Evolutionary conservation across 805 yeast genomes (phyloP).

Genomic region (Blastobotrys mokoenaii): DNA sequence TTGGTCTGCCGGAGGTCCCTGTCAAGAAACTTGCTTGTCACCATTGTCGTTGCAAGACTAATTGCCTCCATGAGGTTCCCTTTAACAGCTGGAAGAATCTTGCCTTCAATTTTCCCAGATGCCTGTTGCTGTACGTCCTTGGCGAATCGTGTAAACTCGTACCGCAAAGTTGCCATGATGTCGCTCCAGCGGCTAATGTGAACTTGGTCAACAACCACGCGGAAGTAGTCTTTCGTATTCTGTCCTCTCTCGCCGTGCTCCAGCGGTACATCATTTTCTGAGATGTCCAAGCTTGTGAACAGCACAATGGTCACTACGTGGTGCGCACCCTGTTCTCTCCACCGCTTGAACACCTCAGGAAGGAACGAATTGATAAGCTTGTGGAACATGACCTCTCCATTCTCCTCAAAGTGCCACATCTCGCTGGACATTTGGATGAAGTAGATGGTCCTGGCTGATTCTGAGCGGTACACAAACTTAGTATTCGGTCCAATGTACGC

Average conservation of each 20-base stretch:
- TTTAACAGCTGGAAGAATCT: constrained; percentile 76
- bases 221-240: constrained; percentile 67
- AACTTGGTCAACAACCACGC: constrained; percentile 94
- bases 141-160: constrained; percentile 77
- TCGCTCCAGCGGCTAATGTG: constrained; percentile 83
- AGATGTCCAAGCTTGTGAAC: constrained; percentile 69
- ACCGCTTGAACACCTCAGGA: constrained; percentile 78
- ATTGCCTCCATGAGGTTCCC: constrained; percentile 86
- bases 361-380: constrained; percentile 85
- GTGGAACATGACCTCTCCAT: constrained; percentile 90
- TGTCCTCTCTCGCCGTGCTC: constrained; percentile 65
- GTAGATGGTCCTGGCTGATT: constrained; percentile 75
- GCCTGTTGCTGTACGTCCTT: constrained; percentile 52
- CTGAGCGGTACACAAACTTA: constrained; percentile 79
- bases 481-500: constrained; percentile 69
- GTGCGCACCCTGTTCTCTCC: constrained; percentile 83
- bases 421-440: constrained; percentile 85
- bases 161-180: constrained; percentile 78
- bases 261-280: constrained; percentile 22
- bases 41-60: constrained; percentile 69
- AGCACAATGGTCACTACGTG: constrained; percentile 85
- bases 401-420: constrained; percentile 98
- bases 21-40: constrained; percentile 69
- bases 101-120: constrained; percentile 44
- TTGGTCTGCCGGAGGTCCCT: constrained; percentile 84